Evolutionary conservation across 2,329 filamentous ascomycete species (phyloP).

Genomic region (Magnaporthiopsis incrustans): DNA sequence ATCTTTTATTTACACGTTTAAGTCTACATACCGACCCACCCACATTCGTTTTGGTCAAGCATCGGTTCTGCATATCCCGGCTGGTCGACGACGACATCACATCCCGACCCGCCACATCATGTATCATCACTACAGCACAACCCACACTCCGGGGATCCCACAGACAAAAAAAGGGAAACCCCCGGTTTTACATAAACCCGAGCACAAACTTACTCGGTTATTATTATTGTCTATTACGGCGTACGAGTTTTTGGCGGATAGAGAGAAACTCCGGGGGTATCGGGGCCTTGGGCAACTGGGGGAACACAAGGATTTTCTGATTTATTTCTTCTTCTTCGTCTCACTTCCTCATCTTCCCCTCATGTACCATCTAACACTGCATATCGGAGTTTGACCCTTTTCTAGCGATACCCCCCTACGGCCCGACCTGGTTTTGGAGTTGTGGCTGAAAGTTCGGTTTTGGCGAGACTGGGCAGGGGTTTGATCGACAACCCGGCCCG

Average conservation of each 20-base stretch:
- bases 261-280: not conserved
- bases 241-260: not conserved
- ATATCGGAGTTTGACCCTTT: not conserved
- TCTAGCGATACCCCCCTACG: not conserved
- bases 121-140: not conserved
- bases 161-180: not conserved
- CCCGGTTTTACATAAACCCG: not conserved
- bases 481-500: not conserved
- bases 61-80: conserved; percentile 3
- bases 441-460: not conserved
- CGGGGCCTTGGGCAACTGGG: not conserved
- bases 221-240: not conserved
- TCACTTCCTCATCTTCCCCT: not conserved
- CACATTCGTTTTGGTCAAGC: not conserved
- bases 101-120: not conserved
- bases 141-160: not conserved
- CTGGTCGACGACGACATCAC: not conserved
- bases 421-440: not conserved
- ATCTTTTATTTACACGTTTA: not conserved
- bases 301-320: not conserved
- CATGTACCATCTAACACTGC: not conserved
- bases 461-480: not conserved
- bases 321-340: not conserved
- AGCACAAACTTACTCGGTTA: not conserved
- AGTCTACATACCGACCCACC: not conserved